Conservation (phyloP, 495 filamentous ascomycete species). For the Staphylotrichum longicolle region DNA sequence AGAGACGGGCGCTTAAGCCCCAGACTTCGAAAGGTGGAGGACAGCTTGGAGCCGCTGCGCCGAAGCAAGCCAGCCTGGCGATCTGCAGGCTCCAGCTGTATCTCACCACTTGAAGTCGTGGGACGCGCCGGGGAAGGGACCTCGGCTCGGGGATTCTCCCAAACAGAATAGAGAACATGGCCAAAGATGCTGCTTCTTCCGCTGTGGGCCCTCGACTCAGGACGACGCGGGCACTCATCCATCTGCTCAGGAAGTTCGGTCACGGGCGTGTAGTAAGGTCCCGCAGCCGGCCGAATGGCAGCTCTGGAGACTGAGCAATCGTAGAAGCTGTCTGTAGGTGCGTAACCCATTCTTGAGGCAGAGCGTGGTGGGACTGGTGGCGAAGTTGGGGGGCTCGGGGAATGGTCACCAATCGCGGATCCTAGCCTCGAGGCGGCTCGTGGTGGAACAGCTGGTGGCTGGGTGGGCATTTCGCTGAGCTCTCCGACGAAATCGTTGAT, state of each 20-base stretch:
- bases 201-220: constrained; percentile 8
- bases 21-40: constrained; percentile 30
- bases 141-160: constrained; percentile 23
- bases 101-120: neutral
- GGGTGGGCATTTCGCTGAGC: constrained; percentile 35
- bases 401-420: constrained; percentile 13
- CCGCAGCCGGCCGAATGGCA: neutral
- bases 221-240: too few relatives aligned
- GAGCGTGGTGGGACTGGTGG: neutral
- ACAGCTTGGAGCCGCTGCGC: constrained; percentile 36
- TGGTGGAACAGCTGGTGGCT: constrained; percentile 41
- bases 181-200: constrained; percentile 16
- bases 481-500: constrained; percentile 41
- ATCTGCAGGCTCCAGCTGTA: neutral
- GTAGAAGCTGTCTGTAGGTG: neutral
- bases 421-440: constrained; percentile 35
- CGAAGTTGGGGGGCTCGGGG: constrained; percentile 3
- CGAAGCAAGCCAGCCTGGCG: constrained; percentile 22
- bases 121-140: constrained; percentile 5
- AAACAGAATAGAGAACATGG: constrained; percentile 12
- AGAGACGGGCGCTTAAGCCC: constrained; percentile 10
- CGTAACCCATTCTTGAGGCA: too few relatives aligned
- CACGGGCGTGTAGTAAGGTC: constrained; percentile 17
- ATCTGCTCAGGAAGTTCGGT: constrained; percentile 15
- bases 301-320: neutral